phyloP scores from a whole-genome alignment of 2,329 filamentous ascomycete species.

The Alternaria panax region DNA sequence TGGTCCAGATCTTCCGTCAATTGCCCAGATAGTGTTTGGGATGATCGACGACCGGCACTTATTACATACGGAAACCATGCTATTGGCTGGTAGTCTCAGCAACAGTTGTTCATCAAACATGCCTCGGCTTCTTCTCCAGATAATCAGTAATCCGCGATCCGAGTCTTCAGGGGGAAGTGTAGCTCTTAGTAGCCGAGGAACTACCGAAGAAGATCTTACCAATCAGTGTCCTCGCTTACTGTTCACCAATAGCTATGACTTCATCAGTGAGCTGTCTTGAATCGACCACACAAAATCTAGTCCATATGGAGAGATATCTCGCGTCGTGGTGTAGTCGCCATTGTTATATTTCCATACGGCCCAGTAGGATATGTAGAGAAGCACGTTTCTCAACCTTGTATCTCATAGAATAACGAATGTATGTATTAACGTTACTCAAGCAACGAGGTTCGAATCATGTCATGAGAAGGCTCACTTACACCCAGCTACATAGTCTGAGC shows the following conservation, averaged over 20 bases:
- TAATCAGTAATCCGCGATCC: neutral
- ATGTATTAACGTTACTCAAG: neutral
- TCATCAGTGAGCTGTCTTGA: neutral
- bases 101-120: neutral
- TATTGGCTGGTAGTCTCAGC: neutral
- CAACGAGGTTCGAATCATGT: neutral
- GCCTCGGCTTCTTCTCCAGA: neutral
- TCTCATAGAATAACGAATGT: neutral
- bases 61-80: neutral
- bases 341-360: neutral
- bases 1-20: neutral
- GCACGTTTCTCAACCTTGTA: neutral
- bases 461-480: neutral
- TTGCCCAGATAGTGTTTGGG: neutral
- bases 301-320: neutral
- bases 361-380: neutral
- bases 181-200: neutral
- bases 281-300: neutral
- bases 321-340: neutral
- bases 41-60: neutral
- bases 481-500: no score
- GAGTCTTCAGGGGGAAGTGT: neutral
- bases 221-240: neutral
- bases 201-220: neutral
- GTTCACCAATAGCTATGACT: neutral